These are phyloP conservation scores for Pichia sp. DNA, from an alignment of 1,139 yeast genomes.

Conservation along the genomic window DNA sequence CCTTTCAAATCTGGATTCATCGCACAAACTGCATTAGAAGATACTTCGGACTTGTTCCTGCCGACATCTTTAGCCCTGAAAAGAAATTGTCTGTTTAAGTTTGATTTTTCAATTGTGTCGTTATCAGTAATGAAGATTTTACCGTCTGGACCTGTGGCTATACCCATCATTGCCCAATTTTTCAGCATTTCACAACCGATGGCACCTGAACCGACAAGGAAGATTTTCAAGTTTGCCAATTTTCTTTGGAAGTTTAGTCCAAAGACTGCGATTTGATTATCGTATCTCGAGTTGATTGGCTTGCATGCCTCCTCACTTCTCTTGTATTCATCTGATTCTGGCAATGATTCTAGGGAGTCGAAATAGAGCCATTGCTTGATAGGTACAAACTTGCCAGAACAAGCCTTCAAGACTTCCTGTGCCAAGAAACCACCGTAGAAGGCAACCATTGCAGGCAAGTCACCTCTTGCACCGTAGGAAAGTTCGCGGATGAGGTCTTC, in stretches of 20 bases:
- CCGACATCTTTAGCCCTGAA: constrained; percentile 96
- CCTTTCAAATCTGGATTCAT: constrained; percentile 86
- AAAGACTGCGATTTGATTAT: constrained; percentile 88
- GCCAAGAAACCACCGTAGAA: constrained; percentile 93
- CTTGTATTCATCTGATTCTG: constrained; percentile 50
- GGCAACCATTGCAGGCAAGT: constrained; percentile 84
- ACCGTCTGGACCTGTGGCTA: constrained; percentile 90
- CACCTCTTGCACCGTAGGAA: constrained; percentile 86
- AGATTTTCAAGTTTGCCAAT: constrained; percentile 73
- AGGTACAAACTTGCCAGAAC: constrained; percentile 91
- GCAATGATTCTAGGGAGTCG: constrained; percentile 90
- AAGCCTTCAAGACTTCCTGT: constrained; percentile 92
- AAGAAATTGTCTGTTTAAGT: constrained; percentile 91
- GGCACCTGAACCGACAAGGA: constrained; percentile 97
- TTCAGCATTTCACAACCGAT: constrained; percentile 99
- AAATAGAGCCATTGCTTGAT: constrained; percentile 87
- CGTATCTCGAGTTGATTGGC: constrained; percentile 81
- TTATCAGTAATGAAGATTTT: constrained; percentile 83
- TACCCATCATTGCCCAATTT: constrained; percentile 96
- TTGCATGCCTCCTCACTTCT: constrained; percentile 69
- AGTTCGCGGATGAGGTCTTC: constrained; percentile 66
- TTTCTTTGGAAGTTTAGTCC: constrained; percentile 74
- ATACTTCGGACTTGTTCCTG: constrained; percentile 82
- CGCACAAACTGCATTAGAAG: constrained; percentile 72
- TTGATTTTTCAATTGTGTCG: constrained; percentile 92